phyloP scores from a whole-genome alignment of 495 filamentous ascomycete species.

The Pyrenopolyporus hunteri region DNA sequence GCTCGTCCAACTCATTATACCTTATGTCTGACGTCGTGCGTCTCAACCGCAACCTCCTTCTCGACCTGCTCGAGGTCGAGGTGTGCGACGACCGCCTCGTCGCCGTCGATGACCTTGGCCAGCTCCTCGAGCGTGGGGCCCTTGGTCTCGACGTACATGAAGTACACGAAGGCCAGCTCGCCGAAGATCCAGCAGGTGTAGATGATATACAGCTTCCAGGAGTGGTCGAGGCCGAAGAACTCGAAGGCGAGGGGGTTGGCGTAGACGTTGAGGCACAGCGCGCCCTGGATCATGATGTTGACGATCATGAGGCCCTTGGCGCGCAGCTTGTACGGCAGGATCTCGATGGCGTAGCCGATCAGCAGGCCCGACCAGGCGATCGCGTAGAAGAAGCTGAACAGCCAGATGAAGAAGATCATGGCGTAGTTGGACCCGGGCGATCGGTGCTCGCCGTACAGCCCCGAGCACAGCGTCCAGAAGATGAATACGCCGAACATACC shows the following conservation, averaged over 20 bases:
- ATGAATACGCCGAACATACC: slow-evolving; percentile 66
- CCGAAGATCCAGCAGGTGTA: slow-evolving; percentile 67
- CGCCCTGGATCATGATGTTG: slow-evolving; percentile 57
- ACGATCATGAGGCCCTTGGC: slow-evolving; percentile 63
- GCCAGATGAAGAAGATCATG: slow-evolving; percentile 64
- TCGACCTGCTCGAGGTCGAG: slow-evolving; percentile 50
- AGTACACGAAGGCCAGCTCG: slow-evolving; percentile 65
- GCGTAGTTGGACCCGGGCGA: slow-evolving; percentile 51
- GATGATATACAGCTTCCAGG: slow-evolving; percentile 68
- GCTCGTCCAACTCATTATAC: slow-evolving; percentile 17
- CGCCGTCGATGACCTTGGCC: slow-evolving; percentile 64
- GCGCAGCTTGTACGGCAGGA: slow-evolving; percentile 73
- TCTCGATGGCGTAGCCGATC: slow-evolving; percentile 70
- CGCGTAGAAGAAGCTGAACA: slow-evolving; percentile 61
- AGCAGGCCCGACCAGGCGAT: slow-evolving; percentile 69
- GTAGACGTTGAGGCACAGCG: slow-evolving; percentile 61
- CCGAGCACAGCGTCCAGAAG: slow-evolving; percentile 59
- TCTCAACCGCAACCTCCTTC: slow-evolving; percentile 42
- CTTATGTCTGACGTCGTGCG: slow-evolving; percentile 39
- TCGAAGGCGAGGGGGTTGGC: slow-evolving; percentile 67
- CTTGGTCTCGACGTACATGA: slow-evolving; percentile 70
- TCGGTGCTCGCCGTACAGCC: slow-evolving; percentile 47
- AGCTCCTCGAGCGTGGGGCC: slow-evolving; percentile 71
- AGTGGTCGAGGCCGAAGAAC: slow-evolving; percentile 47
- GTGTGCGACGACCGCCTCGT: slow-evolving; percentile 55